These are phyloP conservation scores for Terfezia claveryi DNA, from an alignment of 495 filamentous ascomycete genomes.

Conservation along the genomic window DNA sequence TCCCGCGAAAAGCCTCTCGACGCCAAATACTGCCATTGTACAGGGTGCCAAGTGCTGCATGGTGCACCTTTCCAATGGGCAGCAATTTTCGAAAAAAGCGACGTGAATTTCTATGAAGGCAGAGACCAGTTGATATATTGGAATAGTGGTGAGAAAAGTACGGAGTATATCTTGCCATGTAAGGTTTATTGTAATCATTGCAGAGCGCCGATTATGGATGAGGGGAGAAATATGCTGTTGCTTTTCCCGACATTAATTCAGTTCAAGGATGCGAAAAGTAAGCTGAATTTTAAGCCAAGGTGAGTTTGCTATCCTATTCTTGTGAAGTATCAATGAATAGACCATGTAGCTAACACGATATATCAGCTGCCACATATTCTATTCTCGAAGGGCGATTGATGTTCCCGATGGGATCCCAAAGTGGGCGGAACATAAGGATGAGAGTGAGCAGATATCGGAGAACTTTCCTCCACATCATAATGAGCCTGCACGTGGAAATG, in stretches of 20 bases:
- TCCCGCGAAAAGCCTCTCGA: slow-evolving; percentile 12
- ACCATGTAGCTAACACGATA: too few relatives aligned
- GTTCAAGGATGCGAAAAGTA: neutral
- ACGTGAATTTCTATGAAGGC: neutral
- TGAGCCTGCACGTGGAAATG: too few relatives aligned
- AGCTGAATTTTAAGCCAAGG: neutral
- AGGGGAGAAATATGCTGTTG: neutral
- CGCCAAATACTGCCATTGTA: neutral
- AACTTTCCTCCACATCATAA: too few relatives aligned
- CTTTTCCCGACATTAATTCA: neutral
- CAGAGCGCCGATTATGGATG: neutral
- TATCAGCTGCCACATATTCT: neutral
- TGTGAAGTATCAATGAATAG: neutral
- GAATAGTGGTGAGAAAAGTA: neutral
- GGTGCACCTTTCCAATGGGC: neutral
- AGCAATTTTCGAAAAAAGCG: neutral
- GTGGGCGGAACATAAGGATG: neutral
- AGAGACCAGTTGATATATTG: neutral
- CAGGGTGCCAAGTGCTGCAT: neutral
- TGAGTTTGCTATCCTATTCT: neutral
- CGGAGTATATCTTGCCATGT: neutral
- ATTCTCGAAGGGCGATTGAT: neutral
- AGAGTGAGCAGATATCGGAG: neutral
- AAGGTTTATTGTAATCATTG: neutral
- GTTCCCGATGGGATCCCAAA: neutral